Evolutionary conservation across 305 asterid species (phyloP).

Genomic region (Fraxinus floribunda): DNA sequence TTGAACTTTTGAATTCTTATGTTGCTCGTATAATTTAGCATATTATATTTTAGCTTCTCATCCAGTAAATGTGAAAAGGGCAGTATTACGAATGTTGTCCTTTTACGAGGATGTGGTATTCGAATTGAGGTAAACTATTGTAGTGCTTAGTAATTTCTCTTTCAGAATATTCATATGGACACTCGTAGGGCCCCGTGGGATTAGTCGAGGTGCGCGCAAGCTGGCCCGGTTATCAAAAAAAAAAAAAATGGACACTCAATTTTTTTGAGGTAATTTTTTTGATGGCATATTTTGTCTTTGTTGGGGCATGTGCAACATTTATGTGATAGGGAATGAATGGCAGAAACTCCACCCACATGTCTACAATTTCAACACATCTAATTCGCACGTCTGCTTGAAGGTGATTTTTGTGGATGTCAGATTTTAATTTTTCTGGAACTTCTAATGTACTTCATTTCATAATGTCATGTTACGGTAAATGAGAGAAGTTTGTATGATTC

Average conservation of each 20-base stretch:
- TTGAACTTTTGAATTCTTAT: too few relatives aligned
- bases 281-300: neutral
- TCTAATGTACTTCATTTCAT: neutral
- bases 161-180: neutral
- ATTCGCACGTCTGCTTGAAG: neutral
- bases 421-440: neutral
- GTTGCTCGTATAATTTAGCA: neutral
- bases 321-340: neutral
- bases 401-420: neutral
- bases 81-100: slow-evolving; percentile 78
- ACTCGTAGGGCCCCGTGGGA: too few relatives aligned
- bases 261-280: neutral
- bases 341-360: neutral
- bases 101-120: slow-evolving; percentile 92
- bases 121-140: slow-evolving; percentile 74
- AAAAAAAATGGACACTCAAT: too few relatives aligned
- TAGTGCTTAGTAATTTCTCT: neutral
- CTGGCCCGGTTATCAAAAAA: too few relatives aligned
- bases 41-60: slow-evolving; percentile 49
- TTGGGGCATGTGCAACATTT: neutral
- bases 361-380: neutral
- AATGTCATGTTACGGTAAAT: neutral
- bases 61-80: slow-evolving; percentile 69
- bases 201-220: too few relatives aligned
- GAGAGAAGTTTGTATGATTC: neutral